Conservation (phyloP, 2,329 filamentous ascomycete genomes). For the Exserohilum rostratum region DNA sequence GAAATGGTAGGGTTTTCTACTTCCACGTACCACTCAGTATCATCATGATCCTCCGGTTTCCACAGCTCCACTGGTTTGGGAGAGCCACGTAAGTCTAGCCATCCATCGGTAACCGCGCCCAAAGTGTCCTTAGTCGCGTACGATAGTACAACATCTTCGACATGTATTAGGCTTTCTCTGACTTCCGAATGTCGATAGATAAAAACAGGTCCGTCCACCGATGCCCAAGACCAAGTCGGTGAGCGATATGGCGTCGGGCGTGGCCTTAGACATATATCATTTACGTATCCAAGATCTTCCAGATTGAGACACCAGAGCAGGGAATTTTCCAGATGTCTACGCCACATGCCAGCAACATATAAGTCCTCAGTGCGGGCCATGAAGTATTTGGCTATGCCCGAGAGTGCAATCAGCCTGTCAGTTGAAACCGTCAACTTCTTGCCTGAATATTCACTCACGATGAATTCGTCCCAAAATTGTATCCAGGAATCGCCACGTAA, state of each 20-base stretch:
- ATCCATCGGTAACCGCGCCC: slow-evolving; percentile 11
- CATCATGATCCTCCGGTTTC: background rate
- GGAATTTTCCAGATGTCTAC: background rate
- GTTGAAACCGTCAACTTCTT: slow-evolving; percentile 1
- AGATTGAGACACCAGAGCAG: background rate
- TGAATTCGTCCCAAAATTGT: background rate
- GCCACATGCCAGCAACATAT: slow-evolving; percentile 21
- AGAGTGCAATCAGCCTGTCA: slow-evolving; percentile 19
- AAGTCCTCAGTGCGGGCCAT: background rate
- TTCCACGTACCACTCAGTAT: background rate
- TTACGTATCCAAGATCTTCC: too few species aligned
- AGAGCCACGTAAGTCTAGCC: slow-evolving; percentile 8
- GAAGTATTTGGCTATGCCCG: slow-evolving; percentile 15
- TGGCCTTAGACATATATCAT: background rate
- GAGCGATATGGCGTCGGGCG: slow-evolving; percentile 11
- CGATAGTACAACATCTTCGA: slow-evolving; percentile 9
- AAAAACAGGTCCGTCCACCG: slow-evolving; percentile 4
- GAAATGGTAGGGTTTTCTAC: background rate
- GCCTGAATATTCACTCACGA: background rate
- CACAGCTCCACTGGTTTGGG: slow-evolving; percentile 2
- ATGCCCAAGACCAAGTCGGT: slow-evolving; percentile 22
- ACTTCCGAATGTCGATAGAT: background rate
- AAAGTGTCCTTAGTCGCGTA: slow-evolving; percentile 13
- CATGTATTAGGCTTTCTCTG: background rate
- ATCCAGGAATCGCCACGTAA: background rate